Evolutionary conservation across 1,284 basidiomycete species (phyloP), one percentile per base, ranked within the genome.

Genomic region (Neonothopanus nambi): DNA sequence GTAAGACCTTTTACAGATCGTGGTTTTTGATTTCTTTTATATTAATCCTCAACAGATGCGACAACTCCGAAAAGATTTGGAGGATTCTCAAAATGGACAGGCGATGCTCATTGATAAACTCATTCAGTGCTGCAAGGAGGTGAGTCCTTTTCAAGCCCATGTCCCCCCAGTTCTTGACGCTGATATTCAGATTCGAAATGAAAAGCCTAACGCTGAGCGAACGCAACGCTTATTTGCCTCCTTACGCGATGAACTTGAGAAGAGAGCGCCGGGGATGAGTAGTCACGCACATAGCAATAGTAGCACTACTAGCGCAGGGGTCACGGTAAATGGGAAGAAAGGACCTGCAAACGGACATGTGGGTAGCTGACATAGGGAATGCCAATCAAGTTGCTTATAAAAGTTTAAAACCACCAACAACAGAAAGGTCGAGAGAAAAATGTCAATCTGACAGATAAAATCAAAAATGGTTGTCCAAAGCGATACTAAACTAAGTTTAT

Each of bases 101-200:
- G 81, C 86, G 17, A 77, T 85, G 71, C 76, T 91, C 51, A 85
- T 91, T 54, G 89, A 90, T 70, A 89, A 88, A 61, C 73, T 91
- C 48, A 84, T 89, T 61, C 77, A 84, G 26, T 91, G 87, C 63
- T 91, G 88, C 75, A 88, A 89, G 74, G 89, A 91, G 81, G 89
- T 90, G 61, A 66, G 81, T 62, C 42, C 47, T 26, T 52, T 54
- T 36, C 56, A 42, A 45, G 42, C 48, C 51, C 24, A 43, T 57
- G 49, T 48, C 33, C 28, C 57, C 41, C 57, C 59, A 58, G 51
- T 55, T 59, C 57, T 54, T 54, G 46, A 61, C 55, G 53, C 62
- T 67, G 54, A 67, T 66, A 26, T 36, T 62, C 59, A 68, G 65
- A 68, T 68, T 44, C 58, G 48, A 38, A 63, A 68, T 59, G 63